Conservation (phyloP, 345 rosid genomes). For the Limnanthes douglasii region DNA sequence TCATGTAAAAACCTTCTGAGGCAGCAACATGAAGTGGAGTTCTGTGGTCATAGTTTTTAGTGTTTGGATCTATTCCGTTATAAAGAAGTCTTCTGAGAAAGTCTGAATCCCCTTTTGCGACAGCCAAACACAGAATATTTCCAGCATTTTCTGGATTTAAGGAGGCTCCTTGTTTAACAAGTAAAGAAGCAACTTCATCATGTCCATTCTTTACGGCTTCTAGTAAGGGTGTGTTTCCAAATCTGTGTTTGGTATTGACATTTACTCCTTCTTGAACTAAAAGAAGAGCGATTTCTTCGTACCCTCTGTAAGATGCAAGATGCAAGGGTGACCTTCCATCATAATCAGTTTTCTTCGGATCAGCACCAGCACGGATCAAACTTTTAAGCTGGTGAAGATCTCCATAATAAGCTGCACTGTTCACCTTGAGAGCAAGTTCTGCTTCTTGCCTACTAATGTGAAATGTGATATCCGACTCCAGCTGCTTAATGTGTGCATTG, state of each 20-base stretch:
- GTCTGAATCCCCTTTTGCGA: conserved; percentile 40
- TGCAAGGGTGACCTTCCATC: conserved; percentile 84
- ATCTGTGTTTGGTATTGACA: conserved; percentile 33
- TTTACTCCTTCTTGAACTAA: conserved; percentile 49
- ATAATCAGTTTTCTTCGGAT: conserved; percentile 59
- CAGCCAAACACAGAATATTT: conserved; percentile 40
- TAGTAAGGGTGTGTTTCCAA: conserved; percentile 59
- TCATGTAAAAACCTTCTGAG: conserved; percentile 37
- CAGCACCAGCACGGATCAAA: conserved; percentile 49
- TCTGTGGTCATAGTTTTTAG: conserved; percentile 54
- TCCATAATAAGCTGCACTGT: conserved; percentile 50
- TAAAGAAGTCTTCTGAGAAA: conserved; percentile 40
- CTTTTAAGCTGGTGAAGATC: conserved; percentile 50
- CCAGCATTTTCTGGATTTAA: conserved; percentile 48
- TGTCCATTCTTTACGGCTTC: conserved; percentile 71
- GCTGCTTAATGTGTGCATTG: conserved; percentile 25
- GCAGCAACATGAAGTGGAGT: conserved; percentile 81
- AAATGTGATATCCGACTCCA: conserved; percentile 51
- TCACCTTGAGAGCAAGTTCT: conserved; percentile 49
- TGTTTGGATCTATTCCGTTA: conserved; percentile 53
- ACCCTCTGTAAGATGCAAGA: conserved; percentile 66
- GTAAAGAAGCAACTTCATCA: conserved; percentile 41
- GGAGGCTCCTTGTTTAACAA: conserved; percentile 43
- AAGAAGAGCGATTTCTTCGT: conserved; percentile 39
- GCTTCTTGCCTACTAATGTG: conserved; percentile 61